A percentile compares a stretch with the other conserved stretches of the same genome.
Conservation (phyloP, 352 stramenopile species). For the Globisporangium irregulare region DNA sequence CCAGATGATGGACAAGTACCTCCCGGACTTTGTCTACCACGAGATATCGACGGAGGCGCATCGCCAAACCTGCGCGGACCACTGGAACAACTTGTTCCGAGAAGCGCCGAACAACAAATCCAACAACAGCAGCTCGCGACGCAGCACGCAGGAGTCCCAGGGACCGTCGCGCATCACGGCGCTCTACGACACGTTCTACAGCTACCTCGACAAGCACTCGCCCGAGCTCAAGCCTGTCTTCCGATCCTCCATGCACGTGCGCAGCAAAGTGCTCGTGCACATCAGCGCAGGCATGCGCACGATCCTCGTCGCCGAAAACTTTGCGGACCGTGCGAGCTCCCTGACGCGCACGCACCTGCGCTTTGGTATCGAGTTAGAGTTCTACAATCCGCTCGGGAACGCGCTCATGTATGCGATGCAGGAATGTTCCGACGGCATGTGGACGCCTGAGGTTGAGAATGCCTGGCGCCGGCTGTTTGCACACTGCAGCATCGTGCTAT, state of each 20-base stretch:
- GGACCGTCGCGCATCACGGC: conserved; percentile 22
- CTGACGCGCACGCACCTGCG: conserved; percentile 74
- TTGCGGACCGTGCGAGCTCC: conserved; percentile 54
- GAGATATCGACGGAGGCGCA: conserved; percentile 28
- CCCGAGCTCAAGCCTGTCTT: conserved; percentile 50
- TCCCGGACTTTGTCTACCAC: conserved; percentile 37
- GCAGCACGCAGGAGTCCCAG: conserved; percentile 20
- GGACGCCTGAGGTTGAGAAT: conserved; percentile 37
- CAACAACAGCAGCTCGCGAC: conserved; percentile 20
- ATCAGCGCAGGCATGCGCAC: conserved; percentile 67
- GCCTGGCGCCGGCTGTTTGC: conserved; percentile 40
- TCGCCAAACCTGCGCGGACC: conserved; percentile 24
- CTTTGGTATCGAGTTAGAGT: conserved; percentile 80
- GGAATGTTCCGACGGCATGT: conserved; percentile 32
- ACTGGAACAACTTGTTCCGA: conserved; percentile 41
- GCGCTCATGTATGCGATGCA: conserved; percentile 82
- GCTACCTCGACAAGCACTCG: conserved; percentile 42
- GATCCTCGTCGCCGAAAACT: conserved; percentile 37
- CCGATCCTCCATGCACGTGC: conserved; percentile 46
- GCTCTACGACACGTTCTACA: conserved; percentile 51
- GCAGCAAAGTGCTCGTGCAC: conserved; percentile 86
- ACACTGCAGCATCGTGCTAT: conserved; percentile 36
- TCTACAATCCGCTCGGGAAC: conserved; percentile 88
- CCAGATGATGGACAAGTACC: conserved; percentile 31
- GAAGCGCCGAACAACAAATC: conserved; percentile 17